Base-by-base conservation (phyloP, 176 grass and related monocot species). In the Rhynchospora pubera region DNA sequence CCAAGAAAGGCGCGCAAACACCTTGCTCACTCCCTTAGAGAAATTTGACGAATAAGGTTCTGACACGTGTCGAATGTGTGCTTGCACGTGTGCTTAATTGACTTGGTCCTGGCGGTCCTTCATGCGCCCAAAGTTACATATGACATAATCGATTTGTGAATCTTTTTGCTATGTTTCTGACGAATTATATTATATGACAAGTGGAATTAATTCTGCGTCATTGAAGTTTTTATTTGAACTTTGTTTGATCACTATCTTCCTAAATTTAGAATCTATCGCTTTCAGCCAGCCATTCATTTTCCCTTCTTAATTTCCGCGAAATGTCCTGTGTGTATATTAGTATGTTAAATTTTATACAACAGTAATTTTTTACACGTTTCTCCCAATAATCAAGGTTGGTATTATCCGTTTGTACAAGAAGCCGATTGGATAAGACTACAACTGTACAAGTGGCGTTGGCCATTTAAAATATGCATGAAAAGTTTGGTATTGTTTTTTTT, bases 1-100 rank as follows among this genome's bases (percentile, higher is more conserved):
- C 70, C 34, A 24, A 14, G 30, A 42, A 19, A 56, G 13, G 51
- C n/a, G 19, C 42, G 16, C 3, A 23, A 50, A 74, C 48, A 74
- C 69, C 21, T 9, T 21, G 19, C 44, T 8, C 5, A 60, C 16
- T 18, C 52, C 32, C 77, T 30, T 19, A 24, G 2, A 18, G 0
- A 80, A 79, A 62, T 22, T n/a, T 0, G 57, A 42, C 77, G n/a
- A 62, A 58, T 80, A 1, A 80, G 15, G 5, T 14, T 21, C 12
- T 6, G 8, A 61, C 28, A 80, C 57, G 39, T 80, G 42, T 44
- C 24, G 0, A 7, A 9, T 81, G 14, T n/a, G 4, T 60, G 24
- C 9, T 51, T 80, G 78, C 78, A 81, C 79, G 79, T 67, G 79
- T 82, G 44, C n/a, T 66, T 16, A 64, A 61, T 63, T 61, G 59